Percentiles rank a stretch among this genome's conserved stretches.
These are phyloP conservation scores for Candida insectorum DNA, from an alignment of 805 yeast genomes.

Conservation along the genomic window DNA sequence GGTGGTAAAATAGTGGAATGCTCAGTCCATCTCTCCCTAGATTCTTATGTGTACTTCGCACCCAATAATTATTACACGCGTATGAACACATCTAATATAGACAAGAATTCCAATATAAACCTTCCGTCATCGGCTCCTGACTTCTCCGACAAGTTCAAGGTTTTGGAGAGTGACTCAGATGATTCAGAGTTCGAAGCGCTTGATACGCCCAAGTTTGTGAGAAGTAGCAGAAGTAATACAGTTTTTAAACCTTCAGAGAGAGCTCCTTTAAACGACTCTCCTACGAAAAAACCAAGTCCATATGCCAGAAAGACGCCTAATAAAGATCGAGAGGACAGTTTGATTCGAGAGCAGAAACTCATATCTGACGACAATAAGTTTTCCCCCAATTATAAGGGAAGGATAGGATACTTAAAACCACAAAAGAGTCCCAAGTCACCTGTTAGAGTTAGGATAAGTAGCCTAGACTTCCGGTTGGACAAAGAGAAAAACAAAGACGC, in stretches of 20 bases:
- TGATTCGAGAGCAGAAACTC: conserved; percentile 16
- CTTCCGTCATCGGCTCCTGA: too few relatives aligned
- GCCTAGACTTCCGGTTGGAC: conserved; percentile 6
- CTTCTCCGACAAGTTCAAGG: too few relatives aligned
- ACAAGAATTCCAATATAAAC: too few relatives aligned
- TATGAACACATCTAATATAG: too few relatives aligned
- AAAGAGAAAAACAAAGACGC: conserved; percentile 1
- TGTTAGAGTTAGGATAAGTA: background rate
- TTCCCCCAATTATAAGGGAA: conserved; percentile 13
- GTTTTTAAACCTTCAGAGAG: conserved; percentile 2
- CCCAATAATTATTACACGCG: too few relatives aligned
- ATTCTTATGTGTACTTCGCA: too few relatives aligned
- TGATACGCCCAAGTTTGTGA: conserved; percentile 22
- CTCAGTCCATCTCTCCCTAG: too few relatives aligned
- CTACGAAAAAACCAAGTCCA: too few relatives aligned
- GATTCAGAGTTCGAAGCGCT: conserved; percentile 8
- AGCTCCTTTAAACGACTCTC: conserved; percentile 7
- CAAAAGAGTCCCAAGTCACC: conserved; percentile 3
- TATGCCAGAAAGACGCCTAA: too few relatives aligned
- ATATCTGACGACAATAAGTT: conserved; percentile 23
- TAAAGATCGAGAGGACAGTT: conserved; percentile 13
- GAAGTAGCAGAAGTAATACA: conserved; percentile 3
- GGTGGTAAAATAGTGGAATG: too few relatives aligned
- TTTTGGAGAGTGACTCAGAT: background rate
- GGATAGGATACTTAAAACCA: conserved; percentile 1